Conservation (phyloP, 768 basidiomycete species). For the Lactifluus hygrophoroides region DNA sequence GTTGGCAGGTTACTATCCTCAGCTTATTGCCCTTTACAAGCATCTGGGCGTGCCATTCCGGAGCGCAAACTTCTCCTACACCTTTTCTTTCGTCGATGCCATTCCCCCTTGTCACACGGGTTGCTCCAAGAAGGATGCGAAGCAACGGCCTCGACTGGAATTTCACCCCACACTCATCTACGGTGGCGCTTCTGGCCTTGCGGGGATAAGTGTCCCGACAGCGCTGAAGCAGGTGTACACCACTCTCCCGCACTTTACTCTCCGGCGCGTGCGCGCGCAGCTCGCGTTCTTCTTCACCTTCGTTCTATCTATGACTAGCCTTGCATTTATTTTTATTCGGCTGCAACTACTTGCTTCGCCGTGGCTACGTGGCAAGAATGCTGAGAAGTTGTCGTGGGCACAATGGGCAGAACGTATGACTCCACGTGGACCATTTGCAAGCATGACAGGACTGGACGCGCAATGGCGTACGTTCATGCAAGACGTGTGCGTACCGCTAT, state of each 20-base stretch:
- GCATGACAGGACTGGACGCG: conserved; percentile 38
- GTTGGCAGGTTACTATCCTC: conserved; percentile 59
- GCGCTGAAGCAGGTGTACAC: conserved; percentile 8
- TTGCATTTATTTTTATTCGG: conserved; percentile 26
- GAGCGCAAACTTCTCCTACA: conserved; percentile 56
- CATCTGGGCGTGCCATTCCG: conserved; percentile 51
- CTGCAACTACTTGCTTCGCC: conserved; percentile 27
- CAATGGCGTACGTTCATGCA: conserved; percentile 46
- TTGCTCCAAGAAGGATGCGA: conserved; percentile 1
- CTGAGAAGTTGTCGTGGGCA: conserved; percentile 34
- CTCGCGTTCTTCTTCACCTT: conserved; percentile 31
- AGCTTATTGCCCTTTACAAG: conserved; percentile 58
- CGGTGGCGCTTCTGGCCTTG: conserved; percentile 49
- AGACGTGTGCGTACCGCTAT: conserved; percentile 51
- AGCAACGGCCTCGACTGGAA: conserved; percentile 17
- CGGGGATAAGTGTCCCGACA: conserved; percentile 46
- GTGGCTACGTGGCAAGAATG: conserved; percentile 20
- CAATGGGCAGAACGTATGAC: conserved; percentile 40
- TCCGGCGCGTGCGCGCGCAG: not conserved
- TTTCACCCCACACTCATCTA: conserved; percentile 46
- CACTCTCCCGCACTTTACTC: conserved; percentile 21
- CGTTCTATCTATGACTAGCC: conserved; percentile 34
- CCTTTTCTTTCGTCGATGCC: conserved; percentile 46
- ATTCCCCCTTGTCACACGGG: conserved; percentile 20
- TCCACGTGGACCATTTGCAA: conserved; percentile 35